Evolutionary conservation across 2,329 filamentous ascomycete genomes (phyloP).

Genomic region (Niveomyces coronatus): DNA sequence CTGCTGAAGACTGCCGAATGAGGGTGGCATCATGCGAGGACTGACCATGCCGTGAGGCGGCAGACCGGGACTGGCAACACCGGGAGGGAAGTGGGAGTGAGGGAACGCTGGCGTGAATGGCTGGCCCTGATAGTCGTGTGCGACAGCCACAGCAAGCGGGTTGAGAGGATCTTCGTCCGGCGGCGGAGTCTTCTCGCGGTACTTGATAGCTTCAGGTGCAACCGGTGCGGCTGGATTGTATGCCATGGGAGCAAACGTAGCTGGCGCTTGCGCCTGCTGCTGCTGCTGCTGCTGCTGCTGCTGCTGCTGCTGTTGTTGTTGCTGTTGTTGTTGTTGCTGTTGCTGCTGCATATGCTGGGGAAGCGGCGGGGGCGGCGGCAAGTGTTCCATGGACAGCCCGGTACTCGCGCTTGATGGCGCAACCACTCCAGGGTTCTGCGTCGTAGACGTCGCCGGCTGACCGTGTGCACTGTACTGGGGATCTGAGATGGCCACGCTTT

Average conservation of each 20-base stretch:
- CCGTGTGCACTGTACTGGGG: conserved; percentile 32
- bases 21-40: conserved; percentile 31
- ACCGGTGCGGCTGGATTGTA: conserved; percentile 74
- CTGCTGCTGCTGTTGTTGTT: too few relatives aligned
- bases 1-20: conserved; percentile 30
- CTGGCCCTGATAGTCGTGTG: conserved; percentile 43
- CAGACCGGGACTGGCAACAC: conserved; percentile 30
- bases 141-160: conserved; percentile 47
- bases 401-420: conserved; percentile 12
- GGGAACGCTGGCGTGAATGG: conserved; percentile 44
- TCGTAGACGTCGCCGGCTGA: conserved; percentile 12
- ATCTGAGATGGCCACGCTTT: conserved; percentile 58
- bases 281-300: conserved; percentile 18
- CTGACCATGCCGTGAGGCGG: conserved; percentile 25
- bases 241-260: conserved; percentile 52
- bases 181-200: conserved; percentile 73
- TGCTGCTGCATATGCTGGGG: conserved; percentile 20
- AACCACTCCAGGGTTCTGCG: conserved; percentile 15
- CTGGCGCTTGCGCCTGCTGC: conserved; percentile 5
- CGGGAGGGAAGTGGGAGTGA: conserved; percentile 33
- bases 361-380: conserved; percentile 17
- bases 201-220: conserved; percentile 59
- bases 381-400: conserved; percentile 11
- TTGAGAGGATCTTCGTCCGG: conserved; percentile 53
- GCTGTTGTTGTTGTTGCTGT: conserved; percentile 18